These are phyloP conservation scores for Phytomonas serpens DNA, from an alignment of 208 protist species.

Conservation along the genomic window DNA sequence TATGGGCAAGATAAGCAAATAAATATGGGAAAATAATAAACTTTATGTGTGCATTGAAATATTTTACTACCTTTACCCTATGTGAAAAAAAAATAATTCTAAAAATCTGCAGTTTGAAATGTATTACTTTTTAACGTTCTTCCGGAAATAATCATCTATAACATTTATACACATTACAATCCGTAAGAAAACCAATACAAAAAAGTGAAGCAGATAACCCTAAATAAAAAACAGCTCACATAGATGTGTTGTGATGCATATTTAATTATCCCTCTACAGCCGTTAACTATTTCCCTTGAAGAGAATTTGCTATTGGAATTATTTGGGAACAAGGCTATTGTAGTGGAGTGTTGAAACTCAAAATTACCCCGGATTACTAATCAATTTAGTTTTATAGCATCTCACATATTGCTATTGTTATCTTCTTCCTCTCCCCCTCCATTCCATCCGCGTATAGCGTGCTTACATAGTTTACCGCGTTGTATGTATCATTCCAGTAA, in stretches of 20 bases:
- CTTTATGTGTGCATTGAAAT: neutral
- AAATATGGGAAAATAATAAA: neutral
- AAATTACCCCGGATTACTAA: neutral
- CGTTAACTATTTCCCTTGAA: neutral
- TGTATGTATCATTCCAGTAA: neutral
- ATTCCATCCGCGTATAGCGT: neutral
- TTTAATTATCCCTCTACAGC: neutral
- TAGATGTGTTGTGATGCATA: too few species aligned
- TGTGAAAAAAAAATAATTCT: neutral
- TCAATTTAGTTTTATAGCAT: neutral
- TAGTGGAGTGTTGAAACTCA: neutral
- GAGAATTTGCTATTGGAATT: neutral
- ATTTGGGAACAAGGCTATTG: neutral
- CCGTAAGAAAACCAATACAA: constrained; percentile 15
- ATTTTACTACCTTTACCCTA: neutral
- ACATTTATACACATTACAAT: neutral
- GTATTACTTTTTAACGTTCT: neutral
- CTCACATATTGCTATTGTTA: neutral
- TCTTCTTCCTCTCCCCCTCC: neutral
- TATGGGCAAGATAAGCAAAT: neutral
- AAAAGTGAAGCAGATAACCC: constrained; percentile 4
- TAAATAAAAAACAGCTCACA: constrained; percentile 1
- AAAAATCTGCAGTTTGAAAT: neutral
- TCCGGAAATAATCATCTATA: neutral
- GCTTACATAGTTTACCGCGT: neutral